Percentiles rank a stretch among this genome's conserved stretches.
Evolutionary conservation across 805 yeast genomes (phyloP).

Genomic region (Tetrapisispora iriomotensis): DNA sequence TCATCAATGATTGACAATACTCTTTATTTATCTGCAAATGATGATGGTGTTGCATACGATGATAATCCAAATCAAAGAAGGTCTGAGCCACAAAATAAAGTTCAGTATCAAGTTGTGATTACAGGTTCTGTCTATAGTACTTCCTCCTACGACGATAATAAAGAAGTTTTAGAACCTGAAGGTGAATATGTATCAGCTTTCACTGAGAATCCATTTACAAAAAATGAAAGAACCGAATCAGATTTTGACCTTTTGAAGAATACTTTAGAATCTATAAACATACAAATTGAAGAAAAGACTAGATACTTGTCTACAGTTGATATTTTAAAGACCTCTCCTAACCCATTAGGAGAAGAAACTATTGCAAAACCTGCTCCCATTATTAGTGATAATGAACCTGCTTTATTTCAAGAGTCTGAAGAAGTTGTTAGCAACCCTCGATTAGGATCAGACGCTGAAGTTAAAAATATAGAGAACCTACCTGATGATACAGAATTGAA

Average conservation of each 20-base stretch:
- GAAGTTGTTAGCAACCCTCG: no score
- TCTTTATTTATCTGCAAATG: background rate
- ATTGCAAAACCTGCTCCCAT: no score
- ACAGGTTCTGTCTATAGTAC: conserved; percentile 19
- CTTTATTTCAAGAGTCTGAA: no score
- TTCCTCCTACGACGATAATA: conserved; percentile 15
- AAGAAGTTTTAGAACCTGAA: conserved; percentile 2
- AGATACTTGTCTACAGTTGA: no score
- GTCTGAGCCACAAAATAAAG: background rate
- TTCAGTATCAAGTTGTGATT: conserved; percentile 13
- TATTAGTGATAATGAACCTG: no score
- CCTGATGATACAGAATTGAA: no score
- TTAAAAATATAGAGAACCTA: no score
- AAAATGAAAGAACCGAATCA: no score
- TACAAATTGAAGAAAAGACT: background rate
- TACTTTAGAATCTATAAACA: background rate
- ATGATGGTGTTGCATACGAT: background rate
- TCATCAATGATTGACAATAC: background rate
- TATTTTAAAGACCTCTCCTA: no score
- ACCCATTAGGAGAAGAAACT: no score
- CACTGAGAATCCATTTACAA: conserved; percentile 11
- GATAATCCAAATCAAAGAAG: background rate
- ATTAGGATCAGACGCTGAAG: no score
- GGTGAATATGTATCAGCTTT: conserved; percentile 19
- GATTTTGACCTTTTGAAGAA: background rate